These are phyloP conservation scores for Albatrellus ellisii DNA, from an alignment of 768 basidiomycete genomes.

Conservation along the genomic window DNA sequence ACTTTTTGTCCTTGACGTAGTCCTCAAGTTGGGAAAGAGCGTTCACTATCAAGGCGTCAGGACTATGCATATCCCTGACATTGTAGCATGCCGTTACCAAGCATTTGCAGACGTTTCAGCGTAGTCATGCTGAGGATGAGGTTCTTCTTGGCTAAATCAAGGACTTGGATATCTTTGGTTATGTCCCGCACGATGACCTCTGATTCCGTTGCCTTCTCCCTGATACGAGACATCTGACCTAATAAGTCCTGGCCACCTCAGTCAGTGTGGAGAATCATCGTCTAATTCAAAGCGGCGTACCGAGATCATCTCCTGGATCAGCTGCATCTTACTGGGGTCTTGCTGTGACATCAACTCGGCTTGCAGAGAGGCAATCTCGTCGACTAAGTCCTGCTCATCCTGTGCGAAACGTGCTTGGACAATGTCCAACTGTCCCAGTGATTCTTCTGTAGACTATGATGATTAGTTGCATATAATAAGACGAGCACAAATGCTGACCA, in stretches of 20 bases:
- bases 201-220: conserved; percentile 94
- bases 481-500: conserved; percentile 41
- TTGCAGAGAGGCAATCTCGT: conserved; percentile 58
- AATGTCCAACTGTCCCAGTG: conserved; percentile 56
- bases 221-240: conserved; percentile 89
- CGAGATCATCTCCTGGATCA: conserved; percentile 93
- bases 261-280: not conserved
- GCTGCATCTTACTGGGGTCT: conserved; percentile 78
- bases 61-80: not conserved
- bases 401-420: conserved; percentile 58
- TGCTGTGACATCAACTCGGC: conserved; percentile 61
- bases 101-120: conserved; percentile 84
- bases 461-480: not conserved
- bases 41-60: conserved; percentile 46
- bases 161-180: conserved; percentile 89
- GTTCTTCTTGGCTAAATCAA: conserved; percentile 91
- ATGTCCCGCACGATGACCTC: conserved; percentile 93
- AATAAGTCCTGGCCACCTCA: conserved; percentile 59
- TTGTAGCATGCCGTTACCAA: conserved; percentile 41
- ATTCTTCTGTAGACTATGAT: conserved; percentile 41
- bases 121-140: conserved; percentile 82
- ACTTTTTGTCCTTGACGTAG: conserved; percentile 64
- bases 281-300: conserved; percentile 28
- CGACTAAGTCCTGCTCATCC: conserved; percentile 55
- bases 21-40: conserved; percentile 72